Conservation (phyloP, 179 eudicot genomes). For the Silene vulgaris region DNA sequence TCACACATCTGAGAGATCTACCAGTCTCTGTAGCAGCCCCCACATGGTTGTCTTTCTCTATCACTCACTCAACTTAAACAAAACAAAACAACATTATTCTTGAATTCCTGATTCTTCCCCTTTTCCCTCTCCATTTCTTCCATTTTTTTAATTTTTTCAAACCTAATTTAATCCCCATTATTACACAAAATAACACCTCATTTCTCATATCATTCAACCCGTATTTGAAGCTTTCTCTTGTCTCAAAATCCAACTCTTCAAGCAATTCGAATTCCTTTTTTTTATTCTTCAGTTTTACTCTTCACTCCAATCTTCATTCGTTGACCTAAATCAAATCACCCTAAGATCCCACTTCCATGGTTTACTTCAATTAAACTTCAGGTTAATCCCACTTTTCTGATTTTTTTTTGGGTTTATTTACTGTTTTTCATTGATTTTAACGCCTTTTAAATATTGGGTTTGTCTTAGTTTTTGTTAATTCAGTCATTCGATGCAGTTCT, state of each 20-base stretch:
- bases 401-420: background rate
- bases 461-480: too few species aligned
- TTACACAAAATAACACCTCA: background rate
- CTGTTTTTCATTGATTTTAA: conserved; percentile 5
- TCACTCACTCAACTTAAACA: background rate
- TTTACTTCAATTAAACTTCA: background rate
- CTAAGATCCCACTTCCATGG: background rate
- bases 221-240: background rate
- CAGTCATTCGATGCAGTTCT: too few species aligned
- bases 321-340: background rate
- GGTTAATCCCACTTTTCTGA: conserved; percentile 14
- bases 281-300: background rate
- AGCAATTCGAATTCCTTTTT: background rate
- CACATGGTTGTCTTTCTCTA: background rate
- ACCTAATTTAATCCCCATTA: background rate
- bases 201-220: too few species aligned
- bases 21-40: background rate
- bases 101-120: background rate
- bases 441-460: background rate
- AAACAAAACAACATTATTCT: background rate
- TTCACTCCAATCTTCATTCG: background rate
- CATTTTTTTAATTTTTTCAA: background rate
- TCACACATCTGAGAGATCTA: too few species aligned
- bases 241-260: conserved; percentile 1
- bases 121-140: background rate